Evolutionary conservation across 805 yeast species (phyloP), one percentile per base, ranked within the genome.

Genomic region (Scheffersomyces ergatensis): DNA sequence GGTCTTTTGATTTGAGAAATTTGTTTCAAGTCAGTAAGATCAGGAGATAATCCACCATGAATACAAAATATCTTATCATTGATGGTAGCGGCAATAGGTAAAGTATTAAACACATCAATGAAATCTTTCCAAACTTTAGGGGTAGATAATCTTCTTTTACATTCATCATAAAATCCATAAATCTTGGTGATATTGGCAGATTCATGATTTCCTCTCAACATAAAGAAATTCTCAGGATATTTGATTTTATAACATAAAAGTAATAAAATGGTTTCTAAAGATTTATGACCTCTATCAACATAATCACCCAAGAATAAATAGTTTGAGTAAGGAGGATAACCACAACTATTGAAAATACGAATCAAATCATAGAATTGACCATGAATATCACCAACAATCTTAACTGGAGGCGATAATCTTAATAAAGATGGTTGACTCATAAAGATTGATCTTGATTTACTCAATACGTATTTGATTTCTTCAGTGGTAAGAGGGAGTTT

Each of bases 341-440:
- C 83, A 55, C 81, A 76, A n/a, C 71, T 60, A 51, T 76, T 74
- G 57, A 78, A 77, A 27, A 78, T 76, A 39, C 83, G 57, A 30
- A 77, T 55, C 47, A 78, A 65, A 55, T 78, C 83, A 47, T 65
- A 62, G 50, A 72, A 78, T 49, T 78, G 83, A 3, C 83, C 95
- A 62, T 86, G 93, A 40, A 86, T 83, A 63, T 88, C 89, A 33
- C 93, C 93, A 5, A 85, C 92, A 43, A 86, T 78, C 58, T 86
- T 86, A 3, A 85, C 92, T 0, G 93, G 90, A 0, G 93, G 84
- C 2, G 85, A 80, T 45, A 83, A 62, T 48, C 80, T 78, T 44
- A 83, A 65, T 38, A 83, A 57, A 25, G 82, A 74, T 7, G 90
- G 89, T 51, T 83, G 90, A 8, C 63, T 68, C 57, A 82, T 54